Conservation (phyloP, 140 eudicot species). For the Stevia rebaudiana region DNA sequence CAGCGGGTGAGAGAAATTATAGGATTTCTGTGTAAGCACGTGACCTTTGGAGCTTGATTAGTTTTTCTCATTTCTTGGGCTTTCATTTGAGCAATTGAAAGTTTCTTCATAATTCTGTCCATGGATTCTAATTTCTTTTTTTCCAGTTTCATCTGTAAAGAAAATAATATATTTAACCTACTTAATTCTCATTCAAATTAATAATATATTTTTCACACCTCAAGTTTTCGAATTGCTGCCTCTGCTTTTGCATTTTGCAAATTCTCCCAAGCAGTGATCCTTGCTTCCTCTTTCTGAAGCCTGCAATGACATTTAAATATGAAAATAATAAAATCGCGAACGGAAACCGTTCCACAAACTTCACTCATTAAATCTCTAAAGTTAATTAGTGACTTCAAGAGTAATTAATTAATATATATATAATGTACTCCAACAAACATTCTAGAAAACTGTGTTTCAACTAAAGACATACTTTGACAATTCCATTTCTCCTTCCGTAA, state of each 20-base stretch:
- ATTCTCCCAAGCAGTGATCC: constrained; percentile 90
- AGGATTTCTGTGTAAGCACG: constrained; percentile 27
- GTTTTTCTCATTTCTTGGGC: constrained; percentile 67
- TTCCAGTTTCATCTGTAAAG: constrained; percentile 76
- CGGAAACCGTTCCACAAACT: background rate
- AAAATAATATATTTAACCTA: background rate
- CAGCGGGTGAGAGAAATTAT: constrained; percentile 36
- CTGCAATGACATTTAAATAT: constrained; percentile 27
- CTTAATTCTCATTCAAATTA: background rate
- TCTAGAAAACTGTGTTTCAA: background rate
- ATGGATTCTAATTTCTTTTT: constrained; percentile 72
- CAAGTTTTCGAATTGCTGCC: constrained; percentile 76
- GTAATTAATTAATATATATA: background rate
- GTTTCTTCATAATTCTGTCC: constrained; percentile 74
- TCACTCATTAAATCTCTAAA: background rate
- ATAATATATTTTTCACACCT: constrained; percentile 48
- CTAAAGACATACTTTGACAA: constrained; percentile 49
- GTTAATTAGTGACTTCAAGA: background rate
- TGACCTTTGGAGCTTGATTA: constrained; percentile 25
- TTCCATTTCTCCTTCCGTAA: constrained; percentile 40
- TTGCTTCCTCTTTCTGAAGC: constrained; percentile 70
- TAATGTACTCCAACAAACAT: background rate
- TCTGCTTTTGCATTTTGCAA: constrained; percentile 97
- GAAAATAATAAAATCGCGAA: background rate
- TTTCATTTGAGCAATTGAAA: constrained; percentile 55